Percentiles rank a stretch among this genome's conserved stretches.
Evolutionary conservation across 2,329 filamentous ascomycete species (phyloP).

Genomic region (Chrysoporthe cubensis): DNA sequence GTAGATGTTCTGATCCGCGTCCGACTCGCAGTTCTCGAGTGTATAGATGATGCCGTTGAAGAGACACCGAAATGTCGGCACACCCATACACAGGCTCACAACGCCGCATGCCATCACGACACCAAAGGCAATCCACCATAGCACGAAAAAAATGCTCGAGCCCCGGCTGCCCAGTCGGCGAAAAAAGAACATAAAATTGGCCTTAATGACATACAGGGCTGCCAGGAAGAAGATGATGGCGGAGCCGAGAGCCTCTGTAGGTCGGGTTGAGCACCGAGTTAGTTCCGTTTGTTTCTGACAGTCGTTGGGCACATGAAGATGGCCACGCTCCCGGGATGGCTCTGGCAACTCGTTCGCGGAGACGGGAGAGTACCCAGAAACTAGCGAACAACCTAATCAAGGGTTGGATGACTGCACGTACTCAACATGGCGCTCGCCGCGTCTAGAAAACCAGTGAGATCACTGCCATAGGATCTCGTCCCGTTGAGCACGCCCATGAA

Average conservation of each 20-base stretch:
- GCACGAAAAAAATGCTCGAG: constrained; percentile 3
- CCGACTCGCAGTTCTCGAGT: constrained; percentile 19
- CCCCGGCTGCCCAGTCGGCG: constrained; percentile 22
- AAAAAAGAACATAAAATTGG: constrained; percentile 28
- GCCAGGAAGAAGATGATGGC: constrained; percentile 25
- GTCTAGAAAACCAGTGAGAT: neutral
- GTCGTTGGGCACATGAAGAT: neutral
- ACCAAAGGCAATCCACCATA: constrained; percentile 24
- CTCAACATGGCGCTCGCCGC: constrained; percentile 27
- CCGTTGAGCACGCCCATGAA: constrained; percentile 23
- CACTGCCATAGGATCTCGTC: neutral
- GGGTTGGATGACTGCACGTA: neutral
- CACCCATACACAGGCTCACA: constrained; percentile 21
- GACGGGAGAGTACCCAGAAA: neutral
- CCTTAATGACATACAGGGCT: constrained; percentile 26
- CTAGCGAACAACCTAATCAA: no score
- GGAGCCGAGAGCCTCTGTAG: constrained; percentile 18
- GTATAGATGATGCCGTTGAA: constrained; percentile 23
- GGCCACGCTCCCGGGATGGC: neutral
- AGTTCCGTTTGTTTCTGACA: neutral
- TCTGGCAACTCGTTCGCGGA: neutral
- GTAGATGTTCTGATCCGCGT: constrained; percentile 20
- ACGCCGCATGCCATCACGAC: constrained; percentile 23
- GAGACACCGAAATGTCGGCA: constrained; percentile 24
- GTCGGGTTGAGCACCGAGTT: neutral